A percentile compares a stretch with the other conserved stretches of the same genome.
These are phyloP conservation scores for Helianthus annuus DNA, from an alignment of 129 eudicot species.

Conservation along the genomic window HanXRQr2.0-SUNRISE NC_035439.2:143601453-143601952, in stretches of 20 bases:
- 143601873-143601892: conserved; percentile 82
- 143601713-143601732: not conserved
- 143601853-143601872: not conserved
- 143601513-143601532: conserved; percentile 91
- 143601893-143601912: conserved; percentile 72
- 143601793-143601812: not conserved
- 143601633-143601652: conserved; percentile 45
- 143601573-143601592: conserved; percentile 79
- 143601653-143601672: conserved; percentile 82
- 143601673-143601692: conserved; percentile 96
- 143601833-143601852: not conserved
- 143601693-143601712: conserved; percentile 40
- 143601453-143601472: not conserved
- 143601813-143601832: not conserved
- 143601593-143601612: conserved; percentile 76
- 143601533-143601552: conserved; percentile 91
- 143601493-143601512: conserved; percentile 16
- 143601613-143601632: conserved; percentile 76
- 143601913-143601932: conserved; percentile 42
- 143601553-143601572: conserved; percentile 90
- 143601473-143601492: not conserved
- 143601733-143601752: not conserved
- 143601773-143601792: not conserved
- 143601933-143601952: conserved; percentile 42
- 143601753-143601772: not conserved